phyloP scores from a whole-genome alignment of 768 basidiomycete species.

The Chalciporus pseudorubinellus region DNA sequence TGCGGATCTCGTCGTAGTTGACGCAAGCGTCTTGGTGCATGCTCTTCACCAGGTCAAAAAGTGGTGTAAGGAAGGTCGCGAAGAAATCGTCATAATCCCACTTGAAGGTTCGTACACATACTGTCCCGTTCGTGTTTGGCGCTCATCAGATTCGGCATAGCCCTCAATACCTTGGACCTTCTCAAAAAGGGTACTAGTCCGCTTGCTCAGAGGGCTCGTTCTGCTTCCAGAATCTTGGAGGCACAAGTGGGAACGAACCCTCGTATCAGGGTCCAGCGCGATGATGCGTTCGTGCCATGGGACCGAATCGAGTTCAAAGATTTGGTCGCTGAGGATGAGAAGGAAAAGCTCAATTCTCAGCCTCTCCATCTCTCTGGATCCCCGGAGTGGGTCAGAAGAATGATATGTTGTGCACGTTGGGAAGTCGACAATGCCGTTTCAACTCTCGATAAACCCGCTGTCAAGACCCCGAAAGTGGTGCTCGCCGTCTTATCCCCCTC shows the following conservation, averaged over 20 bases:
- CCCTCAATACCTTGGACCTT: slow-evolving; percentile 86
- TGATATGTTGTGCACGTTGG: slow-evolving; percentile 81
- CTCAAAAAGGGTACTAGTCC: slow-evolving; percentile 86
- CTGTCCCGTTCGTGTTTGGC: neutral
- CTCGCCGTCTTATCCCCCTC: slow-evolving; percentile 53
- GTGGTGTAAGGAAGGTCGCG: slow-evolving; percentile 74
- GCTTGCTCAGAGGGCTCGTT: slow-evolving; percentile 78
- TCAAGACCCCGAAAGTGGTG: slow-evolving; percentile 48
- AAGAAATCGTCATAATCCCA: slow-evolving; percentile 80
- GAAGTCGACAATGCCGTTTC: slow-evolving; percentile 55
- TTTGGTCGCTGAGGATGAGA: slow-evolving; percentile 20
- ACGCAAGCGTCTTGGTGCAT: slow-evolving; percentile 80
- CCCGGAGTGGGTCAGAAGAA: slow-evolving; percentile 84
- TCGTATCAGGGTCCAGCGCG: slow-evolving; percentile 77
- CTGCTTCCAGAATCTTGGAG: slow-evolving; percentile 86
- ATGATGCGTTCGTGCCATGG: slow-evolving; percentile 82
- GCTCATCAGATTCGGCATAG: slow-evolving; percentile 38
- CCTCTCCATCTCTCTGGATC: slow-evolving; percentile 37
- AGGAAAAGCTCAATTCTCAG: slow-evolving; percentile 24
- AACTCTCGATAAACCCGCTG: slow-evolving; percentile 22
- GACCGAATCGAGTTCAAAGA: slow-evolving; percentile 62
- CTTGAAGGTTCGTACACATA: slow-evolving; percentile 67
- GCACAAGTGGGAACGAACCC: slow-evolving; percentile 81
- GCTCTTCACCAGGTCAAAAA: slow-evolving; percentile 76
- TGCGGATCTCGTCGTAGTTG: slow-evolving; percentile 73